These are phyloP conservation scores for Meyerozyma guilliermondii DNA, from an alignment of 1,139 yeast species.

Conservation along the genomic window DNA sequence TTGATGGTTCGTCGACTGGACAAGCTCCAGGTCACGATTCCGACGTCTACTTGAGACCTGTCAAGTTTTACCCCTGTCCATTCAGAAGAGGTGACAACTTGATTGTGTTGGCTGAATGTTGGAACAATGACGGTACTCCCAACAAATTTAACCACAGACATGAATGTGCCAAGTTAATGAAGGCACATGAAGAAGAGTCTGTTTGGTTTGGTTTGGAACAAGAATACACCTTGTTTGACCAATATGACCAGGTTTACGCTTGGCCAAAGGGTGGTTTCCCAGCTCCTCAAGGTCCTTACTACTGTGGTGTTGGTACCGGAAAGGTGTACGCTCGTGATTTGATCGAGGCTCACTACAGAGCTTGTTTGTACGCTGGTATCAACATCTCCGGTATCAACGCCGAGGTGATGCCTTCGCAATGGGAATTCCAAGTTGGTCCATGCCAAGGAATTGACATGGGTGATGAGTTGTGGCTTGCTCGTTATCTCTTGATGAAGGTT, in stretches of 20 bases:
- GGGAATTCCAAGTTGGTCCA: conserved; percentile 99
- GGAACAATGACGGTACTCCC: conserved; percentile 98
- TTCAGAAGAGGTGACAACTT: conserved; percentile 97
- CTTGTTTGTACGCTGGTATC: conserved; percentile 90
- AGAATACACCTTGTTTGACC: conserved; percentile 95
- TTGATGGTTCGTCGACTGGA: conserved; percentile 97
- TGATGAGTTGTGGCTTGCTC: conserved; percentile 94
- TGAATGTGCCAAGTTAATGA: conserved; percentile 94
- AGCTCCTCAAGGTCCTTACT: conserved; percentile 99
- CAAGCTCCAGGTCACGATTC: conserved; percentile 99
- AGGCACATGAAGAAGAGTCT: conserved; percentile 79
- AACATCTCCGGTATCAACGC: conserved; percentile 95
- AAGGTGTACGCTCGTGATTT: conserved; percentile 97
- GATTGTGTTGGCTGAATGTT: conserved; percentile 91
- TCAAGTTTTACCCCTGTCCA: conserved; percentile 90
- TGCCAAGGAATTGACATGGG: conserved; percentile 95
- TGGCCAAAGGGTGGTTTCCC: conserved; percentile 99
- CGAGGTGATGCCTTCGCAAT: conserved; percentile 99
- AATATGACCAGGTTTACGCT: conserved; percentile 85
- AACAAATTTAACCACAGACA: conserved; percentile 97
- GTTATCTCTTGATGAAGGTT: conserved; percentile 87
- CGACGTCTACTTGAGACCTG: conserved; percentile 91
- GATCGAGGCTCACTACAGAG: conserved; percentile 98
- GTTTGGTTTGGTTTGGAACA: conserved; percentile 99
- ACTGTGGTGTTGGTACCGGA: conserved; percentile 99